A percentile compares a stretch with the other conserved stretches of the same genome.
These are phyloP conservation scores for Myriangium duriaei DNA, from an alignment of 2,329 filamentous ascomycete species.

Conservation along the genomic window DNA sequence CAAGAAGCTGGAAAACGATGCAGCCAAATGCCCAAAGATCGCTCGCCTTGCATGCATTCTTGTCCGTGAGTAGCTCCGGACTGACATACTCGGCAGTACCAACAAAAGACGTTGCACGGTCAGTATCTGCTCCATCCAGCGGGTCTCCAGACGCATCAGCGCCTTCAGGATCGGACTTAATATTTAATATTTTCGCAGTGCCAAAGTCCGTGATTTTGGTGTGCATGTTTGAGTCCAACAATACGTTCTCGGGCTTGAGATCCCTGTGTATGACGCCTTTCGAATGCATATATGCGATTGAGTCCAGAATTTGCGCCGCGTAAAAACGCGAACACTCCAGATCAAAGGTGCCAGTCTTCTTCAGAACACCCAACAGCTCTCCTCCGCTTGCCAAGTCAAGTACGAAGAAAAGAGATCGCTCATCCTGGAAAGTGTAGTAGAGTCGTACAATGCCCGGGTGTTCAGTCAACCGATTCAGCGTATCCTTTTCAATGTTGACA, in stretches of 20 bases:
- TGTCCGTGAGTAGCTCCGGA: slow-evolving; percentile 89
- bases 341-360: slow-evolving; percentile 89
- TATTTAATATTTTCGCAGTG: slow-evolving; percentile 81
- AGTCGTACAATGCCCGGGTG: slow-evolving; percentile 92
- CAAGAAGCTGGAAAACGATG: slow-evolving; percentile 89
- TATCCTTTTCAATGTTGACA: slow-evolving; percentile 99
- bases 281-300: slow-evolving; percentile 96
- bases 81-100: slow-evolving; percentile 98
- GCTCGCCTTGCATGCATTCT: slow-evolving; percentile 93
- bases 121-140: slow-evolving; percentile 48
- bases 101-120: slow-evolving; percentile 84
- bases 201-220: slow-evolving; percentile 99
- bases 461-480: slow-evolving; percentile 86
- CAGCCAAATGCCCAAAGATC: slow-evolving; percentile 98
- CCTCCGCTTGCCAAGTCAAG: slow-evolving; percentile 86
- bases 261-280: slow-evolving; percentile 93
- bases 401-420: slow-evolving; percentile 91
- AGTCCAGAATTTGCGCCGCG: slow-evolving; percentile 86
- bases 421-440: slow-evolving; percentile 98
- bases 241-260: slow-evolving; percentile 90
- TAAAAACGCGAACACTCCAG: slow-evolving; percentile 92
- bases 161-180: slow-evolving; percentile 26
- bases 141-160: slow-evolving; percentile 32
- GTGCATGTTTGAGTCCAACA: slow-evolving; percentile 91
- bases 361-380: slow-evolving; percentile 81